These are phyloP conservation scores for Mucor circinelloides DNA, from an alignment of 371 early-diverging fungal genomes.

Conservation along the genomic window DNA sequence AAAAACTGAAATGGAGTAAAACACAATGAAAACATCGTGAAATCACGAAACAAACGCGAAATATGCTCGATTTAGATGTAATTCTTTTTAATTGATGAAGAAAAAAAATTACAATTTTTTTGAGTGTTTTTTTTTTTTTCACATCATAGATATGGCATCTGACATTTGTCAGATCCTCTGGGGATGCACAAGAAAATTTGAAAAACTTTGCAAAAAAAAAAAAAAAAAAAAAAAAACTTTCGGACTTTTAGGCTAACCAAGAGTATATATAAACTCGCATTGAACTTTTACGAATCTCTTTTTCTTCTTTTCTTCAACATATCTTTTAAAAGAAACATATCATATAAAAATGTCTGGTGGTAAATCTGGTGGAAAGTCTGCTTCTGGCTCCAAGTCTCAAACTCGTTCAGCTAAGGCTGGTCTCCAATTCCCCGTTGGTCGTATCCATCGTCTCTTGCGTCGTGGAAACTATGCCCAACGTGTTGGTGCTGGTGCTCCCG, in stretches of 20 bases:
- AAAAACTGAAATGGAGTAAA: not conserved
- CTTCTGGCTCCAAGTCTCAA: slow-evolving; percentile 61
- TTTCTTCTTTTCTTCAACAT: slow-evolving; percentile 18
- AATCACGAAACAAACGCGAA: slow-evolving; percentile 31
- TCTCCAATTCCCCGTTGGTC: slow-evolving; percentile 95
- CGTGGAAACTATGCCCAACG: slow-evolving; percentile 96
- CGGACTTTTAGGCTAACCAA: slow-evolving; percentile 5
- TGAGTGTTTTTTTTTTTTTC: not conserved
- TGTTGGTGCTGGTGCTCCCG: slow-evolving; percentile 94
- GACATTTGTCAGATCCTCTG: not conserved
- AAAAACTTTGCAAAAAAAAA: not conserved
- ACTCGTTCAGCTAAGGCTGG: slow-evolving; percentile 83
- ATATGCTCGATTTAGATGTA: slow-evolving; percentile 12
- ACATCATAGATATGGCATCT: not conserved
- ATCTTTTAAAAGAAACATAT: slow-evolving; percentile 4
- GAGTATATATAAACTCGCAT: slow-evolving; percentile 19
- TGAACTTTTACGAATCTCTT: slow-evolving; percentile 4
- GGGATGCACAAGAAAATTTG: not conserved
- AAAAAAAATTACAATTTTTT: slow-evolving; percentile 23
- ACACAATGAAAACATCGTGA: slow-evolving; percentile 13
- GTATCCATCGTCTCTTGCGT: slow-evolving; percentile 95
- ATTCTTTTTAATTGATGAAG: not conserved
- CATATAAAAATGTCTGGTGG: slow-evolving; percentile 47
- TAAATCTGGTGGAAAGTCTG: slow-evolving; percentile 56
- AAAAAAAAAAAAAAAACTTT: slow-evolving; percentile 8